These are phyloP conservation scores for Gossypium laxum DNA, from an alignment of 441 rosid genomes.

Conservation along the genomic window DNA sequence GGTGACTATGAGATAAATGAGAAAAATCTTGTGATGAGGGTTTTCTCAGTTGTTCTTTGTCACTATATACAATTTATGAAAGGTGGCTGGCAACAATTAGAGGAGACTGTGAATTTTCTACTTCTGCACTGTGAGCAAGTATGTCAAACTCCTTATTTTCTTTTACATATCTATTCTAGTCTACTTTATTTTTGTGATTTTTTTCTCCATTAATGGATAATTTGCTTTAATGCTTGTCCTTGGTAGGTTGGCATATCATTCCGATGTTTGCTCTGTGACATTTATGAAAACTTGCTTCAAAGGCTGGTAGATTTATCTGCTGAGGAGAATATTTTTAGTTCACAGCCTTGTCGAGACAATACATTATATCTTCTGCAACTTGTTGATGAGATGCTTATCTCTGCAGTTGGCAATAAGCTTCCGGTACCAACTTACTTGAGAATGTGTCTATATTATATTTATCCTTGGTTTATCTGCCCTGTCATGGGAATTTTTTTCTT, in stretches of 20 bases:
- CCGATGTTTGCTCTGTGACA: constrained; percentile 61
- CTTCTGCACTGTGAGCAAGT: constrained; percentile 64
- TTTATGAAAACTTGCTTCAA: constrained; percentile 61
- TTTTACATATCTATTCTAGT: not conserved
- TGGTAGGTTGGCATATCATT: constrained; percentile 52
- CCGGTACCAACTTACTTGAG: constrained; percentile 41
- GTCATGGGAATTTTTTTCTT: not conserved
- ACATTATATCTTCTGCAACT: constrained; percentile 67
- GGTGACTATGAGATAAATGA: constrained; percentile 46
- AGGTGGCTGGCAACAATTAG: constrained; percentile 98
- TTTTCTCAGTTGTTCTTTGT: constrained; percentile 76
- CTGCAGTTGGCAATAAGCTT: constrained; percentile 65
- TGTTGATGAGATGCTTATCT: constrained; percentile 82
- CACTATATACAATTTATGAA: constrained; percentile 71
- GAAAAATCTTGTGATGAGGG: constrained; percentile 58
- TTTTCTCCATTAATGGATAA: constrained; percentile 9
- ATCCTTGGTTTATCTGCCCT: not conserved
- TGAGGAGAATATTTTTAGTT: constrained; percentile 76
- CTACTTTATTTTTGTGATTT: not conserved
- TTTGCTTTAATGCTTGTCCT: constrained; percentile 23
- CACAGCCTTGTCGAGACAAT: constrained; percentile 94
- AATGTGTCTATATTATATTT: not conserved
- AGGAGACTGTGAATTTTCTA: constrained; percentile 83
- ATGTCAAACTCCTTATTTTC: constrained; percentile 24
- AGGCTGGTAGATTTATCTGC: constrained; percentile 67